Evolutionary conservation across 225 moss, liverwort and hornwort genomes (phyloP).

Genomic region (Anthoceros angustus): DNA sequence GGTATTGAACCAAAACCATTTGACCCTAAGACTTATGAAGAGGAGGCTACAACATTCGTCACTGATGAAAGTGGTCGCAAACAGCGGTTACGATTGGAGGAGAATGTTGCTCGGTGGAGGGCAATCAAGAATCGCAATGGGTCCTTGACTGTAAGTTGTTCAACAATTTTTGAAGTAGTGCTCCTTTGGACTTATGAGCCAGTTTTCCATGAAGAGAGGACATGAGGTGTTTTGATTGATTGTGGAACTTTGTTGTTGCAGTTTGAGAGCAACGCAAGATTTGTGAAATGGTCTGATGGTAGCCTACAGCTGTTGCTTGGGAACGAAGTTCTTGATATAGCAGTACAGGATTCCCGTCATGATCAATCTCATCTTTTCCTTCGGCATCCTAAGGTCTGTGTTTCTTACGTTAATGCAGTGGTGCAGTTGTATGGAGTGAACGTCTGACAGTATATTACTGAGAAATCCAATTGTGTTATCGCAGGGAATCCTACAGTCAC

Average conservation of each 20-base stretch:
- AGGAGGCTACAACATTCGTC: conserved; percentile 54
- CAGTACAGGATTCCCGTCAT: conserved; percentile 76
- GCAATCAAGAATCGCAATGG: conserved; percentile 42
- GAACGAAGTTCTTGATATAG: conserved; percentile 84
- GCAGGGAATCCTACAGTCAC: conserved; percentile 84
- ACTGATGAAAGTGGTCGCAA: conserved; percentile 72
- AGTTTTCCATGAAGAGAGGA: too few relatives aligned
- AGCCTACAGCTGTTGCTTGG: conserved; percentile 95
- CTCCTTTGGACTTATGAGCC: too few relatives aligned
- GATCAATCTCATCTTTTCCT: conserved; percentile 98
- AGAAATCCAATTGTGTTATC: conserved; percentile 7
- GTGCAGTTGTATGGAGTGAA: background rate
- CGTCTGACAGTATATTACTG: background rate
- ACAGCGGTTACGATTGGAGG: conserved; percentile 83
- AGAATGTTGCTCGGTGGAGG: conserved; percentile 93
- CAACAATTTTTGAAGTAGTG: background rate
- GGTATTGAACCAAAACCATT: conserved; percentile 90
- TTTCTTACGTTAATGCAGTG: background rate
- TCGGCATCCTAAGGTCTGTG: conserved; percentile 81
- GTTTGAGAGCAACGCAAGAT: conserved; percentile 97
- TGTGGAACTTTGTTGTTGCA: conserved; percentile 18
- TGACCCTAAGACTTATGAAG: conserved; percentile 86
- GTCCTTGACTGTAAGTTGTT: conserved; percentile 16
- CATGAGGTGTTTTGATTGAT: too few relatives aligned
- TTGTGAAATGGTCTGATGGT: conserved; percentile 97